Percentiles rank a stretch among this genome's conserved stretches.
Evolutionary conservation across 1,284 basidiomycete genomes (phyloP).

Genomic region (Cutaneotrichosporon cavernicola): DNA sequence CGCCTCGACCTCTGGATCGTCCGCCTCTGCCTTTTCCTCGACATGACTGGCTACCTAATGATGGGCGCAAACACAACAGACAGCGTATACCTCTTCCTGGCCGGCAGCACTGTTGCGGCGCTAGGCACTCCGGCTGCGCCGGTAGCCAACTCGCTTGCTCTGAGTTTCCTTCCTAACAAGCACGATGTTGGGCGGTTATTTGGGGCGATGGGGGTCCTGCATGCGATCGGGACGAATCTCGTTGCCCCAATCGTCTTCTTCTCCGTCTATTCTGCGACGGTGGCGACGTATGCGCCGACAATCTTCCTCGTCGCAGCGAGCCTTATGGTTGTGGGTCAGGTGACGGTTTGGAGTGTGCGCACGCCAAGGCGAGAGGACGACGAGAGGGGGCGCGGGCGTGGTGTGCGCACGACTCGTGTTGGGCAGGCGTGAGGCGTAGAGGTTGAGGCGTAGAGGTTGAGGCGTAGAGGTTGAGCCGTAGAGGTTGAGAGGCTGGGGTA

Average conservation of each 20-base stretch:
- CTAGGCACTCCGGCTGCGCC: conserved; percentile 42
- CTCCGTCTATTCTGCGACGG: conserved; percentile 42
- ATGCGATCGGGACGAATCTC: conserved; percentile 44
- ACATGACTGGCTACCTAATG: conserved; percentile 59
- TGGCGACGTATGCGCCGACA: conserved; percentile 42
- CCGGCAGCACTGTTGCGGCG: conserved; percentile 34
- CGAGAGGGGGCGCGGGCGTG: neutral
- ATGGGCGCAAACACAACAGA: conserved; percentile 51
- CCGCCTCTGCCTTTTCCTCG: conserved; percentile 55
- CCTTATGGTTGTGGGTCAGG: conserved; percentile 28
- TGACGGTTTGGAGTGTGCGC: neutral
- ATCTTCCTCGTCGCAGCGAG: conserved; percentile 42
- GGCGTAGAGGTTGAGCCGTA: too few species aligned
- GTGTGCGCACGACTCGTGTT: neutral
- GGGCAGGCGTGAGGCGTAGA: neutral
- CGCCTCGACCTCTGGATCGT: conserved; percentile 47
- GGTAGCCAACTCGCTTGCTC: conserved; percentile 48
- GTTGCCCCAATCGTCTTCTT: conserved; percentile 47
- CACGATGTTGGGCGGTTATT: conserved; percentile 49
- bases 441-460: too few species aligned
- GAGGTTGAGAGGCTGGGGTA: too few species aligned
- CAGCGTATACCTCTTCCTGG: conserved; percentile 34
- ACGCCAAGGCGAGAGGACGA: neutral
- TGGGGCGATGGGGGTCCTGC: conserved; percentile 47
- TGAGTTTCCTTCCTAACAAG: conserved; percentile 43